Evolutionary conservation across 306 rosid species (phyloP).

Genomic region (Fragaria iinumae): DNA sequence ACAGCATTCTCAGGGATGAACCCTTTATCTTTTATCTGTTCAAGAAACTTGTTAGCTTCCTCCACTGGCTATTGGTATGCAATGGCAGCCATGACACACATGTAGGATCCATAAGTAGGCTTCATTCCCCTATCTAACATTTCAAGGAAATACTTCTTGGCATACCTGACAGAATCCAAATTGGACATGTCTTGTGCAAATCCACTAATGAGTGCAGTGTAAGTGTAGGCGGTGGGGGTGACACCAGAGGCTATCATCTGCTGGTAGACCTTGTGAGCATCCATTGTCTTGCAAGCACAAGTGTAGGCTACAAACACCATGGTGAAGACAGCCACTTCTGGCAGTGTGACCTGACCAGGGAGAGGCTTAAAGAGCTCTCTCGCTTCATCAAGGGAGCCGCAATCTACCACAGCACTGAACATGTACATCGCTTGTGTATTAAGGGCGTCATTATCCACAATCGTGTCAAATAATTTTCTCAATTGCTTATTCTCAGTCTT

Average conservation of each 20-base stretch:
- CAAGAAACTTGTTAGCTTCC: not conserved
- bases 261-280: not conserved
- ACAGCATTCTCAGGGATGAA: not conserved
- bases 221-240: not conserved
- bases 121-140: not conserved
- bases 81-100: not conserved
- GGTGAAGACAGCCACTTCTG: too few species aligned
- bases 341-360: too few species aligned
- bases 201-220: not conserved
- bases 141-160: not conserved
- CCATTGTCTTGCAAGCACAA: too few species aligned
- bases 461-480: too few species aligned
- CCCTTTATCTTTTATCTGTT: not conserved
- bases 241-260: not conserved
- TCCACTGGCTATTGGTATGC: not conserved
- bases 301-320: too few species aligned
- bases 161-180: not conserved
- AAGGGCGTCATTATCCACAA: too few species aligned
- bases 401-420: too few species aligned
- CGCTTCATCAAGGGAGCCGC: too few species aligned
- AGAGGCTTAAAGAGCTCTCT: too few species aligned
- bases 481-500: too few species aligned
- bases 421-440: too few species aligned
- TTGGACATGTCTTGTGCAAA: too few species aligned
- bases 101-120: not conserved